Base-by-base conservation (phyloP, 768 basidiomycete species). In the Tricholomella constricta region DNA sequence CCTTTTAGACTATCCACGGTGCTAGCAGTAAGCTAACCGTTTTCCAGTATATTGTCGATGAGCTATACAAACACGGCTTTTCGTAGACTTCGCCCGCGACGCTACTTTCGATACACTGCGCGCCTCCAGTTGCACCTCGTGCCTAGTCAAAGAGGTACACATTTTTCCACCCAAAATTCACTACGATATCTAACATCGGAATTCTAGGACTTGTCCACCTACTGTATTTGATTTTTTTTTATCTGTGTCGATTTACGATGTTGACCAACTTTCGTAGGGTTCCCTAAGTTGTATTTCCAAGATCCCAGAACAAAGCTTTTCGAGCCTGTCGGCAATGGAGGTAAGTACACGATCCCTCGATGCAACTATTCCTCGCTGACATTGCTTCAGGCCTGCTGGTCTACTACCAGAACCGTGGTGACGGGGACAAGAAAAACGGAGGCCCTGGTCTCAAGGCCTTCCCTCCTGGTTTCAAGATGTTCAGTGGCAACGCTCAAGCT, bases 381-480 rank as follows among this genome's bases (percentile, higher is more conserved):
- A 48, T 15, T 27, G 32, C 14, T 17, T 9, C 23, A 74, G 72
- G 72, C 11, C 65, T 77, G 3, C 58, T 74, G 22, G 67, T 76
- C 3, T 78, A 78, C 50, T 78, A 78, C 49, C 69, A 73, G 53
- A 76, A 76, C 50, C 67, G 75, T 40, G 76, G 76, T 4, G 55
- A 68, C 43, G 70, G 64, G 1, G 76, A 76, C 45, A 59, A 54
- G 4, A 55, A 54, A 4, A 76, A 76, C 54, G 76, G 75, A 22
- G 75, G 75, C 2, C 40, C 67, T 2, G 75, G 74, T 12, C 61
- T 77, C 38, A 73, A 71, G 45, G 73, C 76, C 1, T 78, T 78
- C 56, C 76, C 76, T 5, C 61, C 73, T 27, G 74, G 75, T 17
- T 67, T 78, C 54, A 69, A 65, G 51, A 76, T 77, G 75, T 55